These are phyloP conservation scores for Candida taoyuanica DNA, from an alignment of 805 yeast species.

Conservation along the genomic window DNA sequence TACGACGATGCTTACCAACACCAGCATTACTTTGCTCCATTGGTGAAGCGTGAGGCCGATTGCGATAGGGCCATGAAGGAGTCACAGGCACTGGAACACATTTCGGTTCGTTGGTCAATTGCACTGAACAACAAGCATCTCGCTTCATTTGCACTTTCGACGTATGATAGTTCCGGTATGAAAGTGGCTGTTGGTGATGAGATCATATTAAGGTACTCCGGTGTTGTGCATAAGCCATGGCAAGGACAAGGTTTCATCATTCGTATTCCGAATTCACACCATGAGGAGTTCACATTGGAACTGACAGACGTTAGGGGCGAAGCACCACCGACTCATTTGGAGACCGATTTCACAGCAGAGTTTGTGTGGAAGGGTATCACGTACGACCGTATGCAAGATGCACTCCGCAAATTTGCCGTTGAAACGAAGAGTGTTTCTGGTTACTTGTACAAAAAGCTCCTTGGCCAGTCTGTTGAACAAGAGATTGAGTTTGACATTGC, in stretches of 20 bases:
- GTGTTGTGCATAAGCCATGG: slow-evolving; percentile 61
- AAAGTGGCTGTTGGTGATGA: slow-evolving; percentile 85
- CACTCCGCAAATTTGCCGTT: slow-evolving; percentile 67
- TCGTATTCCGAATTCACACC: slow-evolving; percentile 59
- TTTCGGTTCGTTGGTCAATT: slow-evolving; percentile 68
- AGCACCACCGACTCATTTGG: slow-evolving; percentile 55
- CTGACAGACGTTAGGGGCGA: slow-evolving; percentile 36
- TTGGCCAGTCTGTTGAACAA: slow-evolving; percentile 74
- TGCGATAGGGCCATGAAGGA: slow-evolving; percentile 71
- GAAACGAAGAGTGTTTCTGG: slow-evolving; percentile 66
- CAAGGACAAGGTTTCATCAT: slow-evolving; percentile 67
- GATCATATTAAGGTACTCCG: slow-evolving; percentile 60
- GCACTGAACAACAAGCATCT: slow-evolving; percentile 61
- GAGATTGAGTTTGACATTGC: slow-evolving; percentile 55
- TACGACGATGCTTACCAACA: slow-evolving; percentile 82
- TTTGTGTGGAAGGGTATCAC: slow-evolving; percentile 87
- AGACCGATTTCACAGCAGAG: slow-evolving; percentile 72
- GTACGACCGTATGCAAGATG: slow-evolving; percentile 78
- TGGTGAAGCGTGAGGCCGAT: slow-evolving; percentile 78
- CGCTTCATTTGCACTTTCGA: slow-evolving; percentile 65
- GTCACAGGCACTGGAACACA: slow-evolving; percentile 68
- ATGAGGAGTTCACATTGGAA: slow-evolving; percentile 71
- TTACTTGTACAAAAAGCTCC: slow-evolving; percentile 66
- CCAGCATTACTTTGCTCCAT: slow-evolving; percentile 79
- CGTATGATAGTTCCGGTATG: slow-evolving; percentile 58